A percentile compares a stretch with the other conserved stretches of the same genome.
phyloP scores from a whole-genome alignment of 2,329 filamentous ascomycete species.

The Mollisia scopiformis region DNA sequence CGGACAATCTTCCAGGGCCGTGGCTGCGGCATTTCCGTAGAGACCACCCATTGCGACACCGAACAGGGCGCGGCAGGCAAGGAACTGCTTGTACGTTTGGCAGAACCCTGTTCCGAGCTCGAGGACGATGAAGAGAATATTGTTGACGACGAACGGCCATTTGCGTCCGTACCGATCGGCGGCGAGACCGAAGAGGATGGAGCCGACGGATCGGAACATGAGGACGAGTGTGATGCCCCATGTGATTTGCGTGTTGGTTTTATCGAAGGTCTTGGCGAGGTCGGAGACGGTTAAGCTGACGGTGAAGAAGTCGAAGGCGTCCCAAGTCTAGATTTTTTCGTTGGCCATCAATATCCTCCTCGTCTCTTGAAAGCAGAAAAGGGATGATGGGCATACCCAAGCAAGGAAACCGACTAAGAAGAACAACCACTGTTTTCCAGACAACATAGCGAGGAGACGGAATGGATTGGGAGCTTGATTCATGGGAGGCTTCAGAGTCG shows the following conservation, averaged over 20 bases:
- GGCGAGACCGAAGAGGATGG: constrained; percentile 74
- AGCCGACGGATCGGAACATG: constrained; percentile 74
- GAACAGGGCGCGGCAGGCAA: constrained; percentile 75
- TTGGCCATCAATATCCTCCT: background rate
- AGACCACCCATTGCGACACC: constrained; percentile 83
- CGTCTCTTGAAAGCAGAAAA: no score
- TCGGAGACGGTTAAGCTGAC: constrained; percentile 79
- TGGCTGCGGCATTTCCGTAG: constrained; percentile 78
- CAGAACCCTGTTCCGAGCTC: constrained; percentile 78
- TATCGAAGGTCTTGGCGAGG: constrained; percentile 60
- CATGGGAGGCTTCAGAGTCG: constrained; percentile 60
- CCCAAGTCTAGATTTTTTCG: constrained; percentile 54
- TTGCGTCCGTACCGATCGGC: constrained; percentile 82
- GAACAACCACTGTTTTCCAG: constrained; percentile 71
- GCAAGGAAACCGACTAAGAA: constrained; percentile 74
- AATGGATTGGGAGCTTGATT: constrained; percentile 71
- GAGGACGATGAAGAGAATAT: constrained; percentile 70
- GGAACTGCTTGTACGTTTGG: constrained; percentile 65
- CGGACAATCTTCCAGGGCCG: constrained; percentile 67
- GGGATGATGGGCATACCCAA: constrained; percentile 51
- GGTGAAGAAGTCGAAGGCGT: constrained; percentile 84
- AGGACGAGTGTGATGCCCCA: constrained; percentile 78
- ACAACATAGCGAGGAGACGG: constrained; percentile 66
- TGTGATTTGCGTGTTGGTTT: constrained; percentile 68
- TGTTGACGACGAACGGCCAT: constrained; percentile 77